Evolutionary conservation across 106 monocot species (phyloP), one percentile per base, ranked within the genome.

Genomic region (Triglochin maritima): DNA sequence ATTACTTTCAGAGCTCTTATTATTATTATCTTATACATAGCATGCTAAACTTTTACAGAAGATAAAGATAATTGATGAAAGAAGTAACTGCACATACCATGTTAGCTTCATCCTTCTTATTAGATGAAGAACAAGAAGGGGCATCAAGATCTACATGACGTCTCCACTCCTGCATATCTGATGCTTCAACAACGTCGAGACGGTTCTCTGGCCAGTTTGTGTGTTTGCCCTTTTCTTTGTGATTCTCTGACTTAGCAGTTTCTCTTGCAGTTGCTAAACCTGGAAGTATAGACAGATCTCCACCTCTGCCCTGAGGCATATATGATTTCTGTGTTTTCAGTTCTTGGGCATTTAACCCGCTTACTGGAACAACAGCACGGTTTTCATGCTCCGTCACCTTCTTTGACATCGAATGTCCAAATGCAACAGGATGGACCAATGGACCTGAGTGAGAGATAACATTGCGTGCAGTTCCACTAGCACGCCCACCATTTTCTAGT

Each of bases 211-310:
- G 61, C 72, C 77, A 69, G 13, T 79, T 57, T 44, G 49, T 50
- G 12, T 73, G 54, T 59, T 56, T 63, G 13, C 54, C 57, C 51
- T 56, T 64, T 10, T 81, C 81, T 62, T 67, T 69, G 14, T 60
- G 61, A 52, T 74, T 77, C 14, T 81, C 78, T n/a, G 72, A 69
- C 65, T 67, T 81, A 47, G 71, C 68, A 65, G 46, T 64, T 9
- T 4, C 60, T 58, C 63, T 72, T 58, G 62, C 67, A 4, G 67
- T 9, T 7, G 44, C 57, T 9, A 72, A 42, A 45, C 72, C 67
- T 15, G 48, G 41, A 5, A 67, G 71, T 44, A 56, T 76, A 56
- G 58, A 3, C 16, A 64, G 54, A 17, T 69, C 73, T 46, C 68
- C 62, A 55, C 46, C 52, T 8, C 44, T 76, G 13, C 60, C 50